Percentiles rank a stretch among this genome's conserved stretches.
Evolutionary conservation across 2,329 filamentous ascomycete genomes (phyloP).

Genomic region (Scytalidium lignicola): DNA sequence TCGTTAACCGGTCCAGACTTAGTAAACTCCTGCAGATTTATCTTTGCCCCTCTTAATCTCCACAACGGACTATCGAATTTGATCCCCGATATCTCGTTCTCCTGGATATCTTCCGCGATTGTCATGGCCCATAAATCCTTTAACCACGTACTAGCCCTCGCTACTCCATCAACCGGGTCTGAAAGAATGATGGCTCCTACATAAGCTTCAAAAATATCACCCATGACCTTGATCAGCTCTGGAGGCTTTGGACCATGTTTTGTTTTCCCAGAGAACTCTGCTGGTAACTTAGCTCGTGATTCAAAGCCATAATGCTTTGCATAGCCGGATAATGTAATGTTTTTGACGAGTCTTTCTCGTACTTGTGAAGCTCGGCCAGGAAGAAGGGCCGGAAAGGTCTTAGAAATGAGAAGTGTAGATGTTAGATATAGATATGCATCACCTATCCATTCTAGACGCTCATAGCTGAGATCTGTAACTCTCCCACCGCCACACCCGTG

Average conservation of each 20-base stretch:
- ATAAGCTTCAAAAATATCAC: constrained; percentile 89
- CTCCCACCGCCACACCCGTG: constrained; percentile 18
- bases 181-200: constrained; percentile 73
- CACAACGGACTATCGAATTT: constrained; percentile 22
- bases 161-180: constrained; percentile 57
- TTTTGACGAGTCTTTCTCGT: constrained; percentile 75
- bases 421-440: constrained; percentile 81
- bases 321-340: constrained; percentile 68
- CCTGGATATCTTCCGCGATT: constrained; percentile 49
- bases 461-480: constrained; percentile 52
- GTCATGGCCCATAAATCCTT: constrained; percentile 67
- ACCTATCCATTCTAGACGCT: constrained; percentile 82
- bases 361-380: constrained; percentile 70
- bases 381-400: constrained; percentile 60
- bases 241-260: constrained; percentile 31
- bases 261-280: constrained; percentile 1
- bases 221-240: constrained; percentile 66
- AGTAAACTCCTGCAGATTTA: background rate
- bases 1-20: constrained; percentile 29
- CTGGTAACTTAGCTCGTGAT: constrained; percentile 48
- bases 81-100: constrained; percentile 25
- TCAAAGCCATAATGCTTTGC: constrained; percentile 67
- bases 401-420: constrained; percentile 68
- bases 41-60: constrained; percentile 15
- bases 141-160: constrained; percentile 64